Base-by-base conservation (phyloP, 257 asterid species). In the Solanum sitiens region DNA sequence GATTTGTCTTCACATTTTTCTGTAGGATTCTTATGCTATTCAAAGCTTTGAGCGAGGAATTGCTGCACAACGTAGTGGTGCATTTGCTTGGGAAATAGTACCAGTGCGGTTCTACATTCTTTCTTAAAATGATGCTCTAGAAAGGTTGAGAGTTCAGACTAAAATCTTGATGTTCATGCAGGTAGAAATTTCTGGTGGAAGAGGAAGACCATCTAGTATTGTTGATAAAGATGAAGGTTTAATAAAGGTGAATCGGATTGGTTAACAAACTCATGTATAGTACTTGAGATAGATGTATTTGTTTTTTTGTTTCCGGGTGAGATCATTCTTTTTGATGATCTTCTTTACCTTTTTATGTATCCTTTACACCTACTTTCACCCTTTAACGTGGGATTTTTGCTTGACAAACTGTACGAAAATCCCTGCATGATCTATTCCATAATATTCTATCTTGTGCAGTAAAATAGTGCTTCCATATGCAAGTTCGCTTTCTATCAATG, bases 31-130 rank as follows among this genome's bases (percentile, higher is more conserved):
- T 53, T 97, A 95, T 92, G 96, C 99, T 85, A 91, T 96, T 91
- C 95, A 90, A 90, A 97, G 99, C 94, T 97, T 97, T 90, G 94
- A 94, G 87, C 98, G 98, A 84, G 98, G 98, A 86, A 89, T 90
- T 89, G 93, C 95, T 89, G 99, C 99, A 40, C 94, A 94, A 90
- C 86, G 91, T 39, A 88, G 89, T 90, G 98, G 98, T 89, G 98
- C 97, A 71, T 96, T 97, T 86, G 80, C 92, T 68, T 97, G 99
- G 99, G 99, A 97, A 94, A 97, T 96, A 88, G 94, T 89, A 90
- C 98, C 98, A 61, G 99, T 95, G 87, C 91, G 98, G 83, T 56
- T 23, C 5, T 27, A 23, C 89, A 18, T 50, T 56, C 39, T 68
- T 44, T 33, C 30, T 82, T 70, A 40, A 14, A 85, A 83, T n/a